These are phyloP conservation scores for Geotrichum armillariae DNA, from an alignment of 1,139 yeast genomes.

Conservation along the genomic window DNA sequence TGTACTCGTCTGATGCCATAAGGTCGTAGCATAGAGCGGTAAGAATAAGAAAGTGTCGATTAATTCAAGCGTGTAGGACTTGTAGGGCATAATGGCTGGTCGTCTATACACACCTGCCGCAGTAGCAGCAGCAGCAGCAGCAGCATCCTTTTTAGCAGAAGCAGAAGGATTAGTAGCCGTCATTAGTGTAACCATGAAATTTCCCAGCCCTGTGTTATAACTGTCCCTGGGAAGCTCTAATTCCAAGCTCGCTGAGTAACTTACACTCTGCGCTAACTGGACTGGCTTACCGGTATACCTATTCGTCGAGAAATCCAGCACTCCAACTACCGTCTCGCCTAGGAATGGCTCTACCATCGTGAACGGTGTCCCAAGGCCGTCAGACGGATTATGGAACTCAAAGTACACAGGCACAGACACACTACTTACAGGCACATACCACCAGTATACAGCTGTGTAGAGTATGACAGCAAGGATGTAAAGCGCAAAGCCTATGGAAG, in stretches of 20 bases:
- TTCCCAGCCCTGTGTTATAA: slow-evolving; percentile 36
- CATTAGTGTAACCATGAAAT: slow-evolving; percentile 33
- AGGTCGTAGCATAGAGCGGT: slow-evolving; percentile 36
- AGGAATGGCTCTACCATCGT: neutral
- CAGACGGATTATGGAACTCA: neutral
- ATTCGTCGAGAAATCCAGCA: slow-evolving; percentile 4
- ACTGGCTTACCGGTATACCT: slow-evolving; percentile 12
- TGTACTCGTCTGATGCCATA: slow-evolving; percentile 24
- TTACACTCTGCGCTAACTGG: slow-evolving; percentile 19
- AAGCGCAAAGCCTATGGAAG: neutral
- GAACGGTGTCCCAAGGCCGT: neutral
- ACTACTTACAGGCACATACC: slow-evolving; percentile 18
- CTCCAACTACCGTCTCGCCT: neutral
- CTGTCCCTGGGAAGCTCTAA: slow-evolving; percentile 36
- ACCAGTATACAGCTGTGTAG: slow-evolving; percentile 11
- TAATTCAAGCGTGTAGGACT: slow-evolving; percentile 31
- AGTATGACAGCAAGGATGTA: slow-evolving; percentile 8
- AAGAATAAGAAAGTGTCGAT: slow-evolving; percentile 34
- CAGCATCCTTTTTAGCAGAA: too few relatives aligned
- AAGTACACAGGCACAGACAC: slow-evolving; percentile 13
- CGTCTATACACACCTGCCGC: slow-evolving; percentile 7
- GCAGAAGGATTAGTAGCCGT: slow-evolving; percentile 14
- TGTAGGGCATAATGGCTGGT: slow-evolving; percentile 37
- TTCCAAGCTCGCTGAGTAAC: slow-evolving; percentile 33
- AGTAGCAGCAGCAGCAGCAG: neutral